Conservation (phyloP, 2,329 filamentous ascomycete genomes). For the Byssochlamys sp. region DNA sequence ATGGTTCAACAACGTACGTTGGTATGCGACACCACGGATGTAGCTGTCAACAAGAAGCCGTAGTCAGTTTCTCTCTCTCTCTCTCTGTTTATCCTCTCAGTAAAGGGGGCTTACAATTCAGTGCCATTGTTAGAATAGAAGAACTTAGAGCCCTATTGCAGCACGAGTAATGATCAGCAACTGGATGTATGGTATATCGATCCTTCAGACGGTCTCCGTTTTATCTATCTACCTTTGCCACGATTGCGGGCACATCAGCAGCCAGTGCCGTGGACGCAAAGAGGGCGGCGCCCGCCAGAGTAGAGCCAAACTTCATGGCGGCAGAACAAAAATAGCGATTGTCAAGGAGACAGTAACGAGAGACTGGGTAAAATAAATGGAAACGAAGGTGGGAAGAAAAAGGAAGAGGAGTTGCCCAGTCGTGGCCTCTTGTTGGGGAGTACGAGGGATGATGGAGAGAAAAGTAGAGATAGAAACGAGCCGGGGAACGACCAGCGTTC, state of each 20-base stretch:
- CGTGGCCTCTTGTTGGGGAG: background rate
- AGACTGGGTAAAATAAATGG: background rate
- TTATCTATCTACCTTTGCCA: constrained; percentile 50
- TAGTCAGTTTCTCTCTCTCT: background rate
- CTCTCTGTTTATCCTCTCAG: too few species aligned
- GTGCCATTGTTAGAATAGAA: constrained; percentile 76
- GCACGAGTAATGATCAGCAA: background rate
- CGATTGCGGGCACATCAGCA: constrained; percentile 45
- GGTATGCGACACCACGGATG: constrained; percentile 91
- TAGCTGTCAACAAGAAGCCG: constrained; percentile 30
- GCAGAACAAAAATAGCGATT: background rate
- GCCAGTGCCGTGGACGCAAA: constrained; percentile 42
- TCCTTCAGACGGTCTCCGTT: too few species aligned
- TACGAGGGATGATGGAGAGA: too few species aligned
- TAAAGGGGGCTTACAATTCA: constrained; percentile 42
- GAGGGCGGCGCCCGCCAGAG: constrained; percentile 44
- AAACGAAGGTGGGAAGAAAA: background rate
- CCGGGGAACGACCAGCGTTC: background rate
- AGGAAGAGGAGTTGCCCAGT: background rate
- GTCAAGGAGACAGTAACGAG: background rate
- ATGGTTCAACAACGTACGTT: constrained; percentile 40
- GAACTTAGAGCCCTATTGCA: constrained; percentile 63
- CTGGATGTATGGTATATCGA: background rate
- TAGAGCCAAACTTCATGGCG: constrained; percentile 47
- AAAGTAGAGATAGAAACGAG: too few species aligned